Conservation (phyloP, 805 yeast genomes). For the Phaffomyces thermotolerans region DNA sequence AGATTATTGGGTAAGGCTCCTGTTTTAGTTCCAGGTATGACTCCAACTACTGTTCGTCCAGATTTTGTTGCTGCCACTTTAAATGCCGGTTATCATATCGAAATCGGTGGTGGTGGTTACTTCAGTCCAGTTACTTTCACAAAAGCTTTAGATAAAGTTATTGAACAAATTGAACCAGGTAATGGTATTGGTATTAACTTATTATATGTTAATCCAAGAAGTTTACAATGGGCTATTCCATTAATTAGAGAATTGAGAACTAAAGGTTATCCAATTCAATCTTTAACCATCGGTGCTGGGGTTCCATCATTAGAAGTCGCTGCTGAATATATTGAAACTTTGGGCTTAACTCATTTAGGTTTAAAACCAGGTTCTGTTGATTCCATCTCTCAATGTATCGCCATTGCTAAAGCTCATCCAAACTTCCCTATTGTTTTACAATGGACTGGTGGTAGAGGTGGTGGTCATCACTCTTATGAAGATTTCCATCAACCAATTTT, state of each 20-base stretch:
- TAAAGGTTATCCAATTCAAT: slow-evolving; percentile 92
- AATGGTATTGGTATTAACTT: slow-evolving; percentile 86
- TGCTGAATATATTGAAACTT: slow-evolving; percentile 85
- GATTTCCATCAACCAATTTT: slow-evolving; percentile 97
- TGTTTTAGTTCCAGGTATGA: slow-evolving; percentile 98
- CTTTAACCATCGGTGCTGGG: slow-evolving; percentile 98
- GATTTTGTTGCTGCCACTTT: slow-evolving; percentile 90
- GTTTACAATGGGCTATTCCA: slow-evolving; percentile 99
- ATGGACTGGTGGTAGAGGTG: slow-evolving; percentile 99
- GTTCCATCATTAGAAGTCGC: slow-evolving; percentile 98
- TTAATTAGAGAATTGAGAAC: slow-evolving; percentile 82
- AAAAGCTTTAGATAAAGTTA: slow-evolving; percentile 67
- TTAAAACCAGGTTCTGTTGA: slow-evolving; percentile 98
- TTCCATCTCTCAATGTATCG: slow-evolving; percentile 76
- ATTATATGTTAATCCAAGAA: slow-evolving; percentile 93
- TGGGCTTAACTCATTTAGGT: slow-evolving; percentile 90
- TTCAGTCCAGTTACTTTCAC: slow-evolving; percentile 68
- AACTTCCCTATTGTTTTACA: slow-evolving; percentile 93
- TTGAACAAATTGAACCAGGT: slow-evolving; percentile 68
- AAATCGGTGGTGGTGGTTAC: slow-evolving; percentile 99
- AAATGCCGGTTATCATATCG: slow-evolving; percentile 95
- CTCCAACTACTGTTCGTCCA: slow-evolving; percentile 94
- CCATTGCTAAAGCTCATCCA: slow-evolving; percentile 94
- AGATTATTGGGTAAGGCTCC: slow-evolving; percentile 92
- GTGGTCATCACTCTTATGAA: slow-evolving; percentile 99